Evolutionary conservation across 2,329 filamentous ascomycete genomes (phyloP).

Genomic region (Apiospora sp.): DNA sequence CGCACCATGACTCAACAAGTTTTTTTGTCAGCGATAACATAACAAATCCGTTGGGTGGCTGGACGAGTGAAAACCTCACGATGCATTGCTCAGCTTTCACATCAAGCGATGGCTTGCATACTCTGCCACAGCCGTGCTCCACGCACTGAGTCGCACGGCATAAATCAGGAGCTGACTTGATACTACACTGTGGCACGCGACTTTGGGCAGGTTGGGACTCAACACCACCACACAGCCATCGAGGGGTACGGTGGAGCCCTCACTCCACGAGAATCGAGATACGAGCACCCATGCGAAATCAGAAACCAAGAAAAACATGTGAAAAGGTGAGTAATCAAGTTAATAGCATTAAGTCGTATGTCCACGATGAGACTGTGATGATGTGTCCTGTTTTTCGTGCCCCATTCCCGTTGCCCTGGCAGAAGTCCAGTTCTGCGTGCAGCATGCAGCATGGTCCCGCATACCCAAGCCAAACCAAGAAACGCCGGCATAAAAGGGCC

Average conservation of each 20-base stretch:
- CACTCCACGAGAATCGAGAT: not conserved
- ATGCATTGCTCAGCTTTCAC: not conserved
- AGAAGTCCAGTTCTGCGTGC: not conserved
- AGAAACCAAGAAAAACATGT: not conserved
- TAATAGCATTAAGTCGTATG: not conserved
- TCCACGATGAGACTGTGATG: not conserved
- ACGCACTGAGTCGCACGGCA: not conserved
- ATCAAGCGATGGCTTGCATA: not conserved
- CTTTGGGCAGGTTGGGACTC: not conserved
- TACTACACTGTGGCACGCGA: not conserved
- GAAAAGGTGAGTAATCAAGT: not conserved
- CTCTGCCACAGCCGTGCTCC: not conserved
- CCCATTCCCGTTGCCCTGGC: not conserved
- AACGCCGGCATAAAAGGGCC: not conserved
- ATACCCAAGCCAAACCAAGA: not conserved
- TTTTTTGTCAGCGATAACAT: not conserved
- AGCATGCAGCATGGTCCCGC: not conserved
- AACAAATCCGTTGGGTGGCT: not conserved
- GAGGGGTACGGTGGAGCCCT: not conserved
- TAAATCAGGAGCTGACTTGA: not conserved
- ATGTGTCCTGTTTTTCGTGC: not conserved
- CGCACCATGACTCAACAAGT: not conserved
- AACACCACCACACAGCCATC: not conserved
- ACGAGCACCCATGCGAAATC: not conserved
- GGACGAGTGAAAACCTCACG: not conserved